Evolutionary conservation across 345 rosid genomes (phyloP), one percentile per base, ranked within the genome.

Genomic region (Eucalyptus marginata): DNA sequence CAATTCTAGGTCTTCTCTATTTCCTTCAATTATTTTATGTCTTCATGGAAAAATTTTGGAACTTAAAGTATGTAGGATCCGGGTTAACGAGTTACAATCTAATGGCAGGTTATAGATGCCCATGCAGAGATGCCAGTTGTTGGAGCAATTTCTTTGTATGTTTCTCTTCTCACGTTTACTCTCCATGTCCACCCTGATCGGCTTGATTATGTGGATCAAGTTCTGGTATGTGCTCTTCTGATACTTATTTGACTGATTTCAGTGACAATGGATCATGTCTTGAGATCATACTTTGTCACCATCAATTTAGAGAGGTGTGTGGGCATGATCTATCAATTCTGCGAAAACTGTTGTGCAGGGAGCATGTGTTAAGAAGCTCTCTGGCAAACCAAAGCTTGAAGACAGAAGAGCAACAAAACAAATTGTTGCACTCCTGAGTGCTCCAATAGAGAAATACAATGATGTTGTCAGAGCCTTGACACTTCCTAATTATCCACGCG

Each of bases 121-220:
- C 99, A 97, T 89, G 90, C 92, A 88, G 98, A 97, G 90, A 95
- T 97, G 98, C 98, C 98, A 47, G 91, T 93, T 92, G 93, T 94
- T 92, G 98, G 97, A 92, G 97, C 96, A 89, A 94, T 96, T 93
- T 92, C 96, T 89, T 92, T 96, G 91, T 94, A 94, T 90, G 97
- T 96, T 90, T 96, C 98, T 88, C 98, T 97, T 91, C 97, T 96
- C 83, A 95, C 96, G 33, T 97, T 97, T 89, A 94, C 98, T 25
- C 98, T 97, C 87, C 94, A 93, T 90, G 99, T 97, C 90, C 99
- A 97, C 90, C 97, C 96, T 87, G 98, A 95, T 91, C 95, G 98
- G 88, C 95, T 97, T 91, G 97, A 95, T 93, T 97, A 97, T 92
- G 98, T 95, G 89, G 98, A 97, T 94, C 98, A 96, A 95, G 95